Percentiles rank a stretch among this genome's conserved stretches.
These are phyloP conservation scores for Sphagnurus paluster DNA, from an alignment of 1,284 basidiomycete species.

Conservation along the genomic window DNA sequence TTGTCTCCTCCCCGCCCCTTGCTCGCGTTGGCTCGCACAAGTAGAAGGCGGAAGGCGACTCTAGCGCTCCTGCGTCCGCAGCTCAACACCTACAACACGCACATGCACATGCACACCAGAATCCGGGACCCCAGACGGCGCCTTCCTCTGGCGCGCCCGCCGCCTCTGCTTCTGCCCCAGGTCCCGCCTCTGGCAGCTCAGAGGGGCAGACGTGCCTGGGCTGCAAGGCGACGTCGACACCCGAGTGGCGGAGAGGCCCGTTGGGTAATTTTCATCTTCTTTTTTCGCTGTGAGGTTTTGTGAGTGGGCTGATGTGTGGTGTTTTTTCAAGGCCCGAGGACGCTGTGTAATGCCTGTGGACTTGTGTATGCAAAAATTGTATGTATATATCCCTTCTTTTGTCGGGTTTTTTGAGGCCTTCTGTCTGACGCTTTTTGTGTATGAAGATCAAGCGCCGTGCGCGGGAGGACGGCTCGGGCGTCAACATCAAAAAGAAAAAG, in stretches of 20 bases:
- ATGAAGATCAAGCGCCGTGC: too few relatives aligned
- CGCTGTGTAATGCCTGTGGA: conserved; percentile 76
- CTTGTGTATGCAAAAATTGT: conserved; percentile 73
- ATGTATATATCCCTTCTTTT: background rate
- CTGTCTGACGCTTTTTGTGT: background rate
- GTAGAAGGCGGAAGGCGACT: conserved; percentile 1
- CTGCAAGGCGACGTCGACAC: conserved; percentile 79
- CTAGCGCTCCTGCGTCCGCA: background rate
- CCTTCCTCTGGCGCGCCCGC: background rate
- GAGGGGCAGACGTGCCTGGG: conserved; percentile 75
- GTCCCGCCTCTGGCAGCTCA: conserved; percentile 41
- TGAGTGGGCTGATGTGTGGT: background rate
- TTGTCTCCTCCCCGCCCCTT: background rate
- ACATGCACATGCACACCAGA: background rate
- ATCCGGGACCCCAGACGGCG: background rate
- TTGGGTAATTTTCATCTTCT: conserved; percentile 53
- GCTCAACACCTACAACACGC: background rate
- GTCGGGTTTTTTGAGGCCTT: background rate
- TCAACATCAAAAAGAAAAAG: too few relatives aligned
- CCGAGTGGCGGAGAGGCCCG: conserved; percentile 80
- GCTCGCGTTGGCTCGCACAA: background rate
- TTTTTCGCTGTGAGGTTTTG: background rate
- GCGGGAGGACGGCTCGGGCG: too few relatives aligned
- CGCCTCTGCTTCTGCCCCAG: background rate
- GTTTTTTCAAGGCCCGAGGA: conserved; percentile 55